A percentile compares a stretch with the other conserved stretches of the same genome.
Conservation (phyloP, 2,329 filamentous ascomycete genomes). For the Colletotrichum theobromicola region DNA sequence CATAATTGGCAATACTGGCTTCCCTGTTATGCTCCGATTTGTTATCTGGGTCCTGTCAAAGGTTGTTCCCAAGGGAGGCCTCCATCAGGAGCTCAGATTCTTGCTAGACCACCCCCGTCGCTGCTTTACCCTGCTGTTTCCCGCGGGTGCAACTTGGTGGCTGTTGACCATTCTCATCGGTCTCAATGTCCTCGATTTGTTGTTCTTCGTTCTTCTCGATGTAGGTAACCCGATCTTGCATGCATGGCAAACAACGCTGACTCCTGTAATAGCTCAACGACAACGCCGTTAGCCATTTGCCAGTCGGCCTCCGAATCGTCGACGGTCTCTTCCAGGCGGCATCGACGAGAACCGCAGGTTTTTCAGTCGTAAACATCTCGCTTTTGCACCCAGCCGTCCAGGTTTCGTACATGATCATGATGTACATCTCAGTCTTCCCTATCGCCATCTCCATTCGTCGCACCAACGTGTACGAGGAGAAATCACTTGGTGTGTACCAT, state of each 20-base stretch:
- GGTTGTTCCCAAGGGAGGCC: slow-evolving; percentile 68
- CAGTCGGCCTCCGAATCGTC: slow-evolving; percentile 77
- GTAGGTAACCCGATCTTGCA: slow-evolving; percentile 50
- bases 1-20: slow-evolving; percentile 93
- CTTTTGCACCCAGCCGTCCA: slow-evolving; percentile 88
- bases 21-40: slow-evolving; percentile 92
- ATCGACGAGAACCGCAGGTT: slow-evolving; percentile 89
- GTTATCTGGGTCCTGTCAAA: slow-evolving; percentile 85
- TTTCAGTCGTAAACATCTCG: slow-evolving; percentile 79
- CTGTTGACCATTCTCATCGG: slow-evolving; percentile 84
- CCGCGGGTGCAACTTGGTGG: slow-evolving; percentile 92
- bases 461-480: slow-evolving; percentile 97
- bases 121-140: slow-evolving; percentile 95
- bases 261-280: slow-evolving; percentile 66
- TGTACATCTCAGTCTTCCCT: slow-evolving; percentile 98
- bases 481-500: slow-evolving; percentile 76
- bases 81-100: slow-evolving; percentile 92
- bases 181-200: slow-evolving; percentile 83
- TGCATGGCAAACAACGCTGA: slow-evolving; percentile 26
- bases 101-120: slow-evolving; percentile 92
- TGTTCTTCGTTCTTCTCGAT: slow-evolving; percentile 94
- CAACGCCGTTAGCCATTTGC: slow-evolving; percentile 68
- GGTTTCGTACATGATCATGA: slow-evolving; percentile 96
- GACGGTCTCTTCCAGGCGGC: slow-evolving; percentile 91
- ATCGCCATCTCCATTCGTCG: slow-evolving; percentile 94